Base-by-base conservation (phyloP, 1,284 basidiomycete genomes). In the Trichosporon sp. region DNA sequence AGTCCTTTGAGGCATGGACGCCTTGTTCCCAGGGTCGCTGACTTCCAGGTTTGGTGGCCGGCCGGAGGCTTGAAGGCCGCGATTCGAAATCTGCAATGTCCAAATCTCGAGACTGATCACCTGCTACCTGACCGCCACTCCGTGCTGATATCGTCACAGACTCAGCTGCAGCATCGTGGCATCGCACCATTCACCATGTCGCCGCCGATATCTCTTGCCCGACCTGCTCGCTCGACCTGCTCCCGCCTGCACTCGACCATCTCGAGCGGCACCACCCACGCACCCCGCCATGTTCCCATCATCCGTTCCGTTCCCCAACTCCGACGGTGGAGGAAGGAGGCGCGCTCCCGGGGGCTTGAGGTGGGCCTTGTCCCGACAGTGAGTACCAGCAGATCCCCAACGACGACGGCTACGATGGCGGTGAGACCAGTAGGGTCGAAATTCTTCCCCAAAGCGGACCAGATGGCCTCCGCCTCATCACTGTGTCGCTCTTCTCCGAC, bases 351-450 rank as follows among this genome's bases (percentile, higher is more conserved):
- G 67, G 85, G 86, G 54, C 88, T 90, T 78, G 87, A 89, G 2
- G 93, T 99, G 2, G 96, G 96, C 0, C 93, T 93, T 73, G 94
- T 99, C 8, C 90, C 96, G 0, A 99, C 96, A 12, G 81, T 82
- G 69, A 66, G 77, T 74, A 12, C 35, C 8, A 10, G 35, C 35
- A 7, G 35, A 12, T 11, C 43, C 43, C 14, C 8, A 46, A 46
- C 10, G 43, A n/a, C 7, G 43, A 14, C 43, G 43, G 43, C 43
- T 14, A n/a, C 16, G 43, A 4, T 46, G 43, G 43, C 4, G 16
- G 14, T 63, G 59, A 16, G 31, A 11, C 7, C 31, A 26, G 35
- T 37, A 4, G 35, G 35, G 35, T 37, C 35, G 35, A 37, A 37
- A 37, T 37, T 37, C 35, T 37, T 37, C 35, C 35, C 35, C 35